Percentiles rank a stretch among this genome's conserved stretches.
These are phyloP conservation scores for Chaetomium olivaceum DNA, from an alignment of 2,329 filamentous ascomycete species.

Conservation along the genomic window DNA sequence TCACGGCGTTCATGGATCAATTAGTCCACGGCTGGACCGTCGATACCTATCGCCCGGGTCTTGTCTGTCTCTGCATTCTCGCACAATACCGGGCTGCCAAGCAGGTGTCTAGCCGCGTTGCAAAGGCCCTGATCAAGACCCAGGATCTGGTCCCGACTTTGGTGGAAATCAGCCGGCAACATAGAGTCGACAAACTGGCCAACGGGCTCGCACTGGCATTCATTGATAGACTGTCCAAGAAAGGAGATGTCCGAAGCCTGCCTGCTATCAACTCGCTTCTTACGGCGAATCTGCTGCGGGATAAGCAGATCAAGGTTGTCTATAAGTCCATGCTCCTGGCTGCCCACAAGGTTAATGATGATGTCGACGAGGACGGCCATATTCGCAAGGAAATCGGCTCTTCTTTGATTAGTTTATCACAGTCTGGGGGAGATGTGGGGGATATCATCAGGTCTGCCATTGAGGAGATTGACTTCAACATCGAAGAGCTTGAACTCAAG, in stretches of 20 bases:
- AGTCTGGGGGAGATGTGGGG: constrained; percentile 58
- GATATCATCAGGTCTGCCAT: constrained; percentile 68
- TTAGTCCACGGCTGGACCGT: constrained; percentile 74
- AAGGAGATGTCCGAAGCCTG: constrained; percentile 58
- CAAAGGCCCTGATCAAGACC: constrained; percentile 67
- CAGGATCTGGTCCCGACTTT: constrained; percentile 61
- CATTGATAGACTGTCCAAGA: constrained; percentile 62
- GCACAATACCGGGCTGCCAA: constrained; percentile 75
- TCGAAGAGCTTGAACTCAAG: constrained; percentile 73
- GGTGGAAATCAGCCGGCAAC: constrained; percentile 62
- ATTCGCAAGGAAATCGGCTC: constrained; percentile 66
- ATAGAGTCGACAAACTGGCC: constrained; percentile 69
- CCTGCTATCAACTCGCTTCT: constrained; percentile 63
- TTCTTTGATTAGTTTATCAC: constrained; percentile 65
- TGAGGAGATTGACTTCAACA: constrained; percentile 66
- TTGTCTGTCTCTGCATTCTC: constrained; percentile 79
- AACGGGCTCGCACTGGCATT: constrained; percentile 70
- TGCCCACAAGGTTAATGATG: constrained; percentile 58
- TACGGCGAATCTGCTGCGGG: constrained; percentile 59
- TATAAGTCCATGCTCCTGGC: constrained; percentile 65
- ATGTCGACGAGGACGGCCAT: constrained; percentile 54
- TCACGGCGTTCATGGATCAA: constrained; percentile 90
- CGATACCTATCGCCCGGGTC: constrained; percentile 70
- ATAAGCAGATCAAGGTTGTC: constrained; percentile 63
- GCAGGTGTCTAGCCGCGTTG: constrained; percentile 68